phyloP scores from a whole-genome alignment of 2,329 filamentous ascomycete genomes.

The Xylaria hypoxylon region DNA sequence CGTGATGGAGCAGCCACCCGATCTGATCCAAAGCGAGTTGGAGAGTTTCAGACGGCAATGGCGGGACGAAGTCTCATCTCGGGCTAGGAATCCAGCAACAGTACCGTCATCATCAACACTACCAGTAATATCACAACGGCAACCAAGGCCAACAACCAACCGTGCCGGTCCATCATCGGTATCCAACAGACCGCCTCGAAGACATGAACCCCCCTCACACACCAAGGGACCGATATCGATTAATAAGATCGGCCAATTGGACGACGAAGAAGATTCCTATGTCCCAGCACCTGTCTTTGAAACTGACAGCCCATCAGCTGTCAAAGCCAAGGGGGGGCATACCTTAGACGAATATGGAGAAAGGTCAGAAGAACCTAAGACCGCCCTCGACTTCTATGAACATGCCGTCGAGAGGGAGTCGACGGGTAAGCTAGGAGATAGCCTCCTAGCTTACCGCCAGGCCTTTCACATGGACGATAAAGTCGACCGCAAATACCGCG shows the following conservation, averaged over 20 bases:
- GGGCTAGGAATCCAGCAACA: slow-evolving; percentile 52
- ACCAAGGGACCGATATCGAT: slow-evolving; percentile 39
- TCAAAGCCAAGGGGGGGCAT: slow-evolving; percentile 35
- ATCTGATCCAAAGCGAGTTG: slow-evolving; percentile 73
- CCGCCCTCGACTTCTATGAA: slow-evolving; percentile 93
- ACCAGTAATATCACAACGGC: slow-evolving; percentile 33
- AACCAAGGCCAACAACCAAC: slow-evolving; percentile 27
- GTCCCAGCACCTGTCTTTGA: slow-evolving; percentile 49
- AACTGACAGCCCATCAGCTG: slow-evolving; percentile 44
- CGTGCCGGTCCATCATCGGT: slow-evolving; percentile 30
- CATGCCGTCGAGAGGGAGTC: slow-evolving; percentile 89
- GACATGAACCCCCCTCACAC: slow-evolving; percentile 35
- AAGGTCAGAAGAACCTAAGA: slow-evolving; percentile 43
- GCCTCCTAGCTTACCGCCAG: slow-evolving; percentile 87
- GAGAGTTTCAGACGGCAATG: slow-evolving; percentile 88
- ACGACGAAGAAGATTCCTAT: slow-evolving; percentile 52
- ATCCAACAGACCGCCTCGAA: slow-evolving; percentile 36
- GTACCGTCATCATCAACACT: slow-evolving; percentile 25
- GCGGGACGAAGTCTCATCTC: slow-evolving; percentile 77
- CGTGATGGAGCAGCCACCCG: slow-evolving; percentile 46
- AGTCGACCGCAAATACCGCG: slow-evolving; percentile 88
- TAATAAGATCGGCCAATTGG: slow-evolving; percentile 38
- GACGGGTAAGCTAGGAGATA: slow-evolving; percentile 88
- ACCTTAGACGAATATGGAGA: slow-evolving; percentile 33
- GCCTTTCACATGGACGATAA: slow-evolving; percentile 89